Conservation (phyloP, 257 asterid genomes). For the Solanum paucissectum region DNA sequence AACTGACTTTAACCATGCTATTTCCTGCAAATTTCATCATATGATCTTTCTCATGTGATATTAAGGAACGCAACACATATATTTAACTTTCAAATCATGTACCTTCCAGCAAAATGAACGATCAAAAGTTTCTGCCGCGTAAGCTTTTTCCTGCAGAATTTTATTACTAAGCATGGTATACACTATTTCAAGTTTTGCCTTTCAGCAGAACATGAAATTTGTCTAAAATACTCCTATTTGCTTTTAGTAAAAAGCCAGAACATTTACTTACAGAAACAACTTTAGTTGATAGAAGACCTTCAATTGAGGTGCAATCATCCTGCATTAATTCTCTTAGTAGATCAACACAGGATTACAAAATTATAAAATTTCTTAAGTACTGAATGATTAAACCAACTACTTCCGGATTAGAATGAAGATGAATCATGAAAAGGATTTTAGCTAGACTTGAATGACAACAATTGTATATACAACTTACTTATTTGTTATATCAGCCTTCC, state of each 20-base stretch:
- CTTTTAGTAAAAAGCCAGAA: background rate
- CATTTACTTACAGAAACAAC: conserved; percentile 22
- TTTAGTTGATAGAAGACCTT: conserved; percentile 39
- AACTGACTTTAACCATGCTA: conserved; percentile 51
- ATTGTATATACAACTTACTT: conserved; percentile 13
- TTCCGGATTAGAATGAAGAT: background rate
- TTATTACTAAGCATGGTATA: background rate
- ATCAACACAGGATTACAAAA: background rate
- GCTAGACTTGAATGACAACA: background rate
- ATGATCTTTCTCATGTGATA: background rate
- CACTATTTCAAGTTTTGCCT: background rate
- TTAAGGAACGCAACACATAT: background rate
- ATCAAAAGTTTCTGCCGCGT: conserved; percentile 28
- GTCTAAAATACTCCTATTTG: background rate
- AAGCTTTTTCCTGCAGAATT: conserved; percentile 34
- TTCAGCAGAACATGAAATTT: background rate
- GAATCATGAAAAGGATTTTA: background rate
- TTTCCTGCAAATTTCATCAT: conserved; percentile 31
- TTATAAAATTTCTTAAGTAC: background rate
- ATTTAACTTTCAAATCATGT: background rate
- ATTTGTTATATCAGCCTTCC: conserved; percentile 53
- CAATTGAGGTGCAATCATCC: conserved; percentile 43
- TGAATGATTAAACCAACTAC: background rate
- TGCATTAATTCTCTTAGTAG: conserved; percentile 9
- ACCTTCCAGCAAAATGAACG: conserved; percentile 49